Percentiles rank a stretch among this genome's conserved stretches.
phyloP scores from a whole-genome alignment of 352 stramenopile species.

The Thraustochytrium sp. region DNA sequence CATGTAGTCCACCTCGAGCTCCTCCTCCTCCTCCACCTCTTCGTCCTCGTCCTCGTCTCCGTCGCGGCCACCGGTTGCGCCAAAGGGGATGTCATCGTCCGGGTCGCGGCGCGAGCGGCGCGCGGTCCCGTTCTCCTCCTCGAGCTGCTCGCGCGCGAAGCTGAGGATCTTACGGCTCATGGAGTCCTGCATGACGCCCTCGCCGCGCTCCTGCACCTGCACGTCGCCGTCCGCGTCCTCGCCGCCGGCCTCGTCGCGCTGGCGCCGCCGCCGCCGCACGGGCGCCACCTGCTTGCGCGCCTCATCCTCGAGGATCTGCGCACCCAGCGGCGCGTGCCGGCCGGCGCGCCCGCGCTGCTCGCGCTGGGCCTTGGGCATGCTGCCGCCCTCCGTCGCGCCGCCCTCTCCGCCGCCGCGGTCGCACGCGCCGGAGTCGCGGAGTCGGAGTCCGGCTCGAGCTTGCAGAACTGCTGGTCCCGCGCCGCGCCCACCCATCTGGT shows the following conservation, averaged over 20 bases:
- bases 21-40: constrained; percentile 70
- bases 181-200: neutral
- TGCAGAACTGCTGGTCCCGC: too few species aligned
- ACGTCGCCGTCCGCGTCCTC: neutral
- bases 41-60: constrained; percentile 65
- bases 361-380: constrained; percentile 7
- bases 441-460: too few species aligned
- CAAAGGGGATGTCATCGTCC: constrained; percentile 60
- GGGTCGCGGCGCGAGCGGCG: constrained; percentile 45
- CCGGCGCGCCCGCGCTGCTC: neutral
- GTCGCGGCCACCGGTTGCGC: constrained; percentile 58
- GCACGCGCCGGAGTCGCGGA: too few species aligned
- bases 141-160: constrained; percentile 47
- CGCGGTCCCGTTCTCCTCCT: constrained; percentile 43
- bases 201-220: neutral
- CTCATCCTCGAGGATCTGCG: neutral
- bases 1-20: constrained; percentile 64
- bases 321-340: neutral
- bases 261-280: neutral
- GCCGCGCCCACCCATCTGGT: too few species aligned
- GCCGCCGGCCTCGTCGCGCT: neutral
- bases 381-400: neutral
- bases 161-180: constrained; percentile 44
- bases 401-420: too few species aligned
- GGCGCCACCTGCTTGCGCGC: neutral